Evolutionary conservation across 2,329 filamentous ascomycete genomes (phyloP), one percentile per base, ranked within the genome.

Genomic region (Coniochaeta sp.): DNA sequence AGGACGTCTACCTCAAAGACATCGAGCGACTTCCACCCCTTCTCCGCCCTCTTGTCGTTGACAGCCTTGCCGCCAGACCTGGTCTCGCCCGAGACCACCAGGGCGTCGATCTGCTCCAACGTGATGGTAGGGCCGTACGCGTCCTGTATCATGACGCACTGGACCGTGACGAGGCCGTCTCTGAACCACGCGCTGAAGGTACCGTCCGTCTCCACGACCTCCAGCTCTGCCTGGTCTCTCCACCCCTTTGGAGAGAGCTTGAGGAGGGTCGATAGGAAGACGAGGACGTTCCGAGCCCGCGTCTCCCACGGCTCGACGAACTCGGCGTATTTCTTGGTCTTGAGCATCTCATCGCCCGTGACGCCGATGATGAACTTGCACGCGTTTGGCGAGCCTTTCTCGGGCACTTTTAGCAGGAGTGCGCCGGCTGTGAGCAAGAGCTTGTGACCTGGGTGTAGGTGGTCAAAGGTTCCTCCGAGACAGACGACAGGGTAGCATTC

Each of bases 371-470:
- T 89, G 63, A 96, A 82, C 12, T 81, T 81, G 62, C 84, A 83
- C 24, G 78, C 75, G 33, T 69, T 64, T 1, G 70, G 68, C 0
- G 76, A 69, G 34, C 69, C 67, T 34, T 74, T 68, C 47, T 74
- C 66, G 0, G 79, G 77, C 0, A 83, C 79, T 61, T 84, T 83
- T 60, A 89, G 80, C 17, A 91, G 81, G 60, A 97, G 83, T 0
- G 88, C 84, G 0, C 89, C 90, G 63, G 93, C 93, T n/a, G 93
- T 92, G 22, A 99, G 83, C 22, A 99, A 83, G n/a, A 98, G 81
- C 75, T 98, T 99, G 77, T 99, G 95, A 6, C 95, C 95, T 4
- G 90, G 87, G 71, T 99, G 95, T 24, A 99, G 82, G 74, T 98
- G 92, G 72, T 99, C 95, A 74, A 98, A 99, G 0, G 95, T 99